Conservation (phyloP, 2,329 filamentous ascomycete species). For the Cladosporium halotolerans region DNA sequence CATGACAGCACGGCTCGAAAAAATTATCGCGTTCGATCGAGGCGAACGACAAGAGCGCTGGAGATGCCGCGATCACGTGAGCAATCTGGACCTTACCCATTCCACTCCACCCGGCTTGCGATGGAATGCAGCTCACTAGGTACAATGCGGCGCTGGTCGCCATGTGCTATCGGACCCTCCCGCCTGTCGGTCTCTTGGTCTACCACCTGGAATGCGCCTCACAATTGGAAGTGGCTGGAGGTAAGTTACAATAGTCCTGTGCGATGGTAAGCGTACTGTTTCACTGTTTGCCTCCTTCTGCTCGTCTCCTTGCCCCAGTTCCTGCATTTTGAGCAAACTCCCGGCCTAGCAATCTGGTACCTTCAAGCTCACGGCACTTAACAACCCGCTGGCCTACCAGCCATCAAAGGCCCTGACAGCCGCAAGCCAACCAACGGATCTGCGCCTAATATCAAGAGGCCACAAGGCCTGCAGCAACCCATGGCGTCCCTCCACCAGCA, state of each 20-base stretch:
- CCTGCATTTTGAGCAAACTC: background rate
- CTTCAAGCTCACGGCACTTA: background rate
- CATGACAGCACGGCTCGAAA: too few relatives aligned
- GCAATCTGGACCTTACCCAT: background rate
- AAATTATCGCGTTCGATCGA: too few relatives aligned
- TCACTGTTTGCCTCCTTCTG: background rate
- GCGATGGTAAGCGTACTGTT: background rate
- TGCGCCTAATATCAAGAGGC: background rate
- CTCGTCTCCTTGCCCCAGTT: background rate
- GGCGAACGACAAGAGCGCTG: too few relatives aligned
- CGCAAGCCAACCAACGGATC: background rate
- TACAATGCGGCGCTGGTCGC: background rate
- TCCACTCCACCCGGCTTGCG: constrained; percentile 1
- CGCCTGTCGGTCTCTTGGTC: constrained; percentile 6
- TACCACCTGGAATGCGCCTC: constrained; percentile 11
- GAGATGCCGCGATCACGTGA: too few relatives aligned
- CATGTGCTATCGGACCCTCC: background rate
- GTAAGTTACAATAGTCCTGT: constrained; percentile 11
- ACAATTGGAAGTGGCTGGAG: constrained; percentile 5
- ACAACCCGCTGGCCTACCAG: background rate
- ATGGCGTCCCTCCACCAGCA: constrained; percentile 10
- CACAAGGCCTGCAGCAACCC: background rate
- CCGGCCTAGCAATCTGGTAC: background rate
- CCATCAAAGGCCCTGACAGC: background rate
- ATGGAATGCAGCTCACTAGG: constrained; percentile 6